A percentile compares a stretch with the other conserved stretches of the same genome.
These are phyloP conservation scores for Aureobasidium sp. DNA, from an alignment of 2,329 filamentous ascomycete species.

Conservation along the genomic window DNA sequence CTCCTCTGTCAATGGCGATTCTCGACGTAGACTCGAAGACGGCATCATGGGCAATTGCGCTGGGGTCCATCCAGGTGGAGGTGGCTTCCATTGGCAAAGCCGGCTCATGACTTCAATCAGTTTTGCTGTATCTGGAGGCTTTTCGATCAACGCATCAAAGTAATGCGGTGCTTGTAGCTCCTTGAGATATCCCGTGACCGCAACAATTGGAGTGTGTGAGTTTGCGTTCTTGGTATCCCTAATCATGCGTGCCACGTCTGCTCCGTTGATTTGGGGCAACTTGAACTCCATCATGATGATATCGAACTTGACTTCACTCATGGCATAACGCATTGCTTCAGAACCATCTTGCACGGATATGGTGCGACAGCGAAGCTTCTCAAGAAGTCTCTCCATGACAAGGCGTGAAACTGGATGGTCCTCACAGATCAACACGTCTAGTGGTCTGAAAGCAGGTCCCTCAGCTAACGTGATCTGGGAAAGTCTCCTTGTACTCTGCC, in stretches of 20 bases:
- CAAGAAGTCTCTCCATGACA: constrained; percentile 97
- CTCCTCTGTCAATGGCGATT: constrained; percentile 60
- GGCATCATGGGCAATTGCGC: constrained; percentile 41
- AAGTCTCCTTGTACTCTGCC: constrained; percentile 91
- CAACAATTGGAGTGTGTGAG: constrained; percentile 88
- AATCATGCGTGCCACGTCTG: constrained; percentile 95
- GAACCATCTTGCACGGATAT: constrained; percentile 86
- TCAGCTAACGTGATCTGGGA: constrained; percentile 85
- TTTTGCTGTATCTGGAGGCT: constrained; percentile 89
- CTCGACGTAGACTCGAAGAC: constrained; percentile 57
- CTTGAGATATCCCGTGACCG: constrained; percentile 96
- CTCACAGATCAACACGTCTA: constrained; percentile 94
- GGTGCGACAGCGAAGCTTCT: constrained; percentile 90
- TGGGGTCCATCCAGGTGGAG: constrained; percentile 52
- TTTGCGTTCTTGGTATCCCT: constrained; percentile 94
- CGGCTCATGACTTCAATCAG: constrained; percentile 79
- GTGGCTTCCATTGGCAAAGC: constrained; percentile 89
- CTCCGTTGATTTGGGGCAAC: constrained; percentile 87
- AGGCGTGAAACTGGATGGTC: constrained; percentile 94
- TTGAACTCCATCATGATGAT: constrained; percentile 98
- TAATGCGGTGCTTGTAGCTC: constrained; percentile 91
- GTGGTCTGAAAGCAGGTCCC: constrained; percentile 76
- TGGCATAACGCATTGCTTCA: constrained; percentile 86
- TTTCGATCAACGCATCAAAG: constrained; percentile 92
- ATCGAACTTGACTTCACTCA: constrained; percentile 97